phyloP scores from a whole-genome alignment of 192 early-diverging fungal genomes.

The Coemansia sp. region DNA sequence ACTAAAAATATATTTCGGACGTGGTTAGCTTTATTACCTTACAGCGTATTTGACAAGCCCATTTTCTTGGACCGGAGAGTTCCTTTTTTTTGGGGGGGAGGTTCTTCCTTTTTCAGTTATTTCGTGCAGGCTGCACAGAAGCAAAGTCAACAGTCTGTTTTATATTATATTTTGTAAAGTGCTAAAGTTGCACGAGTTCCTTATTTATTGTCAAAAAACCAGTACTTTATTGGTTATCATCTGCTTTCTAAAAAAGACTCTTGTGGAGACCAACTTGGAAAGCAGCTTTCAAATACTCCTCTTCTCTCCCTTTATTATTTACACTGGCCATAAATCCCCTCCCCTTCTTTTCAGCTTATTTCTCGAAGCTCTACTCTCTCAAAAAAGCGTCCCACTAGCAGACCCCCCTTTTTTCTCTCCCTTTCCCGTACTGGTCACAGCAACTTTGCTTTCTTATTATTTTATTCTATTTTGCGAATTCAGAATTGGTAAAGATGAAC shows the following conservation, averaged over 20 bases:
- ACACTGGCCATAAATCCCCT: constrained; percentile 7
- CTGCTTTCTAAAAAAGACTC: constrained; percentile 7
- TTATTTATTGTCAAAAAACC: constrained; percentile 3
- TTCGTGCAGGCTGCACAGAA: background rate
- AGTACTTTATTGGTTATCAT: constrained; percentile 1
- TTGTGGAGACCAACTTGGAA: background rate
- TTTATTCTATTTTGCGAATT: constrained; percentile 13
- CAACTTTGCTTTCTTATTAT: constrained; percentile 10
- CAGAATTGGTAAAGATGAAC: constrained; percentile 33
- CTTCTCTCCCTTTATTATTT: constrained; percentile 12
- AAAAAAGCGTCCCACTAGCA: background rate
- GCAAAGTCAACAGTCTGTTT: background rate
- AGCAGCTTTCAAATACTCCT: background rate
- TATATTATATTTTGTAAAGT: background rate
- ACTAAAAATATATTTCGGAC: background rate
- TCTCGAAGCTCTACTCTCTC: background rate
- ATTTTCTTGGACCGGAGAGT: background rate
- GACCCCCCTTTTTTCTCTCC: constrained; percentile 1
- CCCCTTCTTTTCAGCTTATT: background rate
- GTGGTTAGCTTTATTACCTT: background rate
- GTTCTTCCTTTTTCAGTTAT: constrained; percentile 6
- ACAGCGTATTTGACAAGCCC: background rate
- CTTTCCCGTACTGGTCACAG: constrained; percentile 8
- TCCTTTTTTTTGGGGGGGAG: no score
- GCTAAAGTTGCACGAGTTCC: constrained; percentile 5